Conservation (phyloP, 75 land plant species). For the Pinus albicaulis region DNA sequence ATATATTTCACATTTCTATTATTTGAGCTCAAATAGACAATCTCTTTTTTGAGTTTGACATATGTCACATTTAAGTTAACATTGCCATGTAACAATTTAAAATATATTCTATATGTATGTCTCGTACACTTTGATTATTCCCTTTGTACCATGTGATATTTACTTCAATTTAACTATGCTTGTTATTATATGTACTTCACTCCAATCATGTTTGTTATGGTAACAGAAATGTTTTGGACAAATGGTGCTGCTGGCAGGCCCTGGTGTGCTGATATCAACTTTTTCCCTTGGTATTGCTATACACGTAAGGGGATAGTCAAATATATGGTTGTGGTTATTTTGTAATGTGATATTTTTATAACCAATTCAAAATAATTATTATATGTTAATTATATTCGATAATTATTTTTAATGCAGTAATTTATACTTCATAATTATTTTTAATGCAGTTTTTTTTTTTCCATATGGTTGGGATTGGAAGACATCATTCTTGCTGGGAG, state of each 20-base stretch:
- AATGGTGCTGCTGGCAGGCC: slow-evolving; percentile 95
- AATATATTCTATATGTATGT: no score
- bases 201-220: background rate
- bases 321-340: background rate
- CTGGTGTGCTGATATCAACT: slow-evolving; percentile 96
- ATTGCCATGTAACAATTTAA: no score
- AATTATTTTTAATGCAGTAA: slow-evolving; percentile 33
- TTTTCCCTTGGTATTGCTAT: slow-evolving; percentile 68
- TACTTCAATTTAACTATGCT: background rate
- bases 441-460: slow-evolving; percentile 53
- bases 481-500: slow-evolving; percentile 87
- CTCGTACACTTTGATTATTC: no score
- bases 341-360: background rate
- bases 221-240: slow-evolving; percentile 84
- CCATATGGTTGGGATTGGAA: slow-evolving; percentile 97
- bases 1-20: no score
- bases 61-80: no score
- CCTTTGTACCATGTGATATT: background rate
- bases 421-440: slow-evolving; percentile 1
- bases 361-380: no score
- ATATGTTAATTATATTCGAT: background rate
- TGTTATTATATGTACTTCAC: background rate
- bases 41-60: no score
- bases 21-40: no score
- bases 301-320: slow-evolving; percentile 43